Evolutionary conservation across 1,139 yeast genomes (phyloP), one percentile per base, ranked within the genome.

Genomic region (Pichia sp.): DNA sequence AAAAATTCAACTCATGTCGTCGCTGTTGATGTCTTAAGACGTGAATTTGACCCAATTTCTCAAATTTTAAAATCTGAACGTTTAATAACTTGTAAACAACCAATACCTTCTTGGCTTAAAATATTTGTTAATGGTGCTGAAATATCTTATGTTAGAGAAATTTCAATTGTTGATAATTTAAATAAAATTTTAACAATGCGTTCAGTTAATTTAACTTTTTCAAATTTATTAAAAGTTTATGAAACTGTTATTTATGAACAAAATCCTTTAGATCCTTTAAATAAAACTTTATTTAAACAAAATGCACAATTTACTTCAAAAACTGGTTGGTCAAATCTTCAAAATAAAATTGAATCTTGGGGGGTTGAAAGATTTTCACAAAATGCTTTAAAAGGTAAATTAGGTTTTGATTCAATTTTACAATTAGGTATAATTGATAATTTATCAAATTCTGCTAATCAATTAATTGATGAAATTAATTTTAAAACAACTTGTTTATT

Each of bases 1-100:
- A 95, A 89, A 61, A 74, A 84, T 53, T 83, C 96, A 7, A 78
- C 95, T 0, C 98, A 92, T 68, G 98, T 92, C n/a, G 83, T 88
- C 25, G 94, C 95, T 1, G 97, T 92, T 6, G 98, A 92, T 65
- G 87, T 88, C 2, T 69, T 92, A 44, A 71, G 83, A 52, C 74
- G 97, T 52, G 86, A 83, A 56, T 64, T 88, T 33, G 79, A 83
- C 59, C 69, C 75, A 1, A 66, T 65, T 7, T 74, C 78, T 1
- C 76, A 80, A 27, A 72, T 79, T 0, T 72, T 92, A 46, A 74
- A 85, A 32, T 84, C 96, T 0, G 97, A 92, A 67, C 74, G 98
- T 53, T 73, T 92, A 47, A 87, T 92, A 56, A 92, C 95, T 1
- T 87, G 96, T 65, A 79, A 86, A 57, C 98, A 92, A 64, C 75